Evolutionary conservation across 2,329 filamentous ascomycete genomes (phyloP), one percentile per base, ranked within the genome.

Genomic region (Aspergillus brunneoviolaceus): DNA sequence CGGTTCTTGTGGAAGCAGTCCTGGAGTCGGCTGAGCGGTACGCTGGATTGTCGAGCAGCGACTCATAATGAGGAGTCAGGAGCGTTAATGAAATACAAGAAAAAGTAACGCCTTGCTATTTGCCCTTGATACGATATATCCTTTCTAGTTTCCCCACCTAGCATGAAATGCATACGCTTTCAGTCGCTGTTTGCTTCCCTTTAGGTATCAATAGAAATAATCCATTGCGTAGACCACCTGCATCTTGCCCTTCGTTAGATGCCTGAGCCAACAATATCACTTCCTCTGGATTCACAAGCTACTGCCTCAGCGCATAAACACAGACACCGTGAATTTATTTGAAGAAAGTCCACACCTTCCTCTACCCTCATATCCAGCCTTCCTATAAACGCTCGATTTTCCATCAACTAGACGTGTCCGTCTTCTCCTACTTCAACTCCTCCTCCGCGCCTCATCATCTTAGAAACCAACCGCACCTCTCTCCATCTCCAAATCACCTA

Each of bases 1-100:
- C 81, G 2, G 86, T 89, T 47, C 77, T 89, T 53, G 81, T 81
- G 54, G 85, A 87, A 58, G 85, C 86, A 56, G 77, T 89, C 16
- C 83, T 81, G 58, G 87, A 89, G 67, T 81, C 82, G 49, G 78
- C 80, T 10, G 77, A 81, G 66, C 72, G 70, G n/a, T 71, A 71
- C 60, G 63, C 73, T 55, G 71, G 70, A 45, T 60, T 73, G 48
- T 31, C 59, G 11, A 51, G 45, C 25, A 57, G 31, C 33, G 62
- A 19, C 25, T 50, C 23, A 21, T 29, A 23, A 49, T 14, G 11
- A 50, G 50, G 21, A 56, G 29, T 52, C 55, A 58, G 48, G 50
- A 31, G 53, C 54, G 55, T 59, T 21, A 48, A 50, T n/a, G 23
- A 52, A 55, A 49, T 56, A 42, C 14, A 58, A 21, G 23, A 45